Evolutionary conservation across 305 asterid genomes (phyloP).

Genomic region (Fraxinus sp.): DNA sequence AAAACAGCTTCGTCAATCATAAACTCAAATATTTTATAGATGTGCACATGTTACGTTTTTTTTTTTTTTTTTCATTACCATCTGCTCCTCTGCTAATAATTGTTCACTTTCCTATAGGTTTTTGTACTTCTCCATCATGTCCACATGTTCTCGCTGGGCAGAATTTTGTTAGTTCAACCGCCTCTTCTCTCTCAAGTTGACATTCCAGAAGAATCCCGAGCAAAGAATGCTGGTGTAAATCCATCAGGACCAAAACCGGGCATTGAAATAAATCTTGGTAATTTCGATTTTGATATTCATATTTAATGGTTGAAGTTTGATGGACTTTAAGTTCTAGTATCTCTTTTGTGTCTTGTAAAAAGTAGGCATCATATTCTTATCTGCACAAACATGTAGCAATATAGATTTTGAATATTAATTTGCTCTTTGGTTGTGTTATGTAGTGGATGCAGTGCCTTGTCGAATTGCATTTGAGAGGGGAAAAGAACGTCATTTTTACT

Average conservation of each 20-base stretch:
- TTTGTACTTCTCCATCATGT: slow-evolving; percentile 87
- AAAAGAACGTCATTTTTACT: slow-evolving; percentile 77
- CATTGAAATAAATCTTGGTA: slow-evolving; percentile 78
- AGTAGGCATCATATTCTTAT: slow-evolving; percentile 7
- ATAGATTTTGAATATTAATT: slow-evolving; percentile 24
- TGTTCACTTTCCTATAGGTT: slow-evolving; percentile 47
- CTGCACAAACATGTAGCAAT: slow-evolving; percentile 14
- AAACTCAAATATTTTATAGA: background rate
- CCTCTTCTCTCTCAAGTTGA: slow-evolving; percentile 53
- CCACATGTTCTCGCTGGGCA: slow-evolving; percentile 71
- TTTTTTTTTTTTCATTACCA: slow-evolving; percentile 4
- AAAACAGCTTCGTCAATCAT: background rate
- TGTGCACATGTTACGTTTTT: background rate
- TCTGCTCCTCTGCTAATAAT: slow-evolving; percentile 23
- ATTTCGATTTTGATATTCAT: slow-evolving; percentile 24
- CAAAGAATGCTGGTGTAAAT: slow-evolving; percentile 62
- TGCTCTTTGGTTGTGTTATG: slow-evolving; percentile 29
- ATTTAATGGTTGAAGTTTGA: slow-evolving; percentile 3
- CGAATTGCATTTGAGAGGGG: slow-evolving; percentile 98
- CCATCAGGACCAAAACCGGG: slow-evolving; percentile 64
- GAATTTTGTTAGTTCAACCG: slow-evolving; percentile 82
- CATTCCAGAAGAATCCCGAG: slow-evolving; percentile 62
- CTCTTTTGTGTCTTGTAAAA: slow-evolving; percentile 8
- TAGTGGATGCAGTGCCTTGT: slow-evolving; percentile 88
- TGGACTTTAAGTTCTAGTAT: background rate